Base-by-base conservation (phyloP, 2,329 filamentous ascomycete genomes). In the Polytolypa hystricis region DNA sequence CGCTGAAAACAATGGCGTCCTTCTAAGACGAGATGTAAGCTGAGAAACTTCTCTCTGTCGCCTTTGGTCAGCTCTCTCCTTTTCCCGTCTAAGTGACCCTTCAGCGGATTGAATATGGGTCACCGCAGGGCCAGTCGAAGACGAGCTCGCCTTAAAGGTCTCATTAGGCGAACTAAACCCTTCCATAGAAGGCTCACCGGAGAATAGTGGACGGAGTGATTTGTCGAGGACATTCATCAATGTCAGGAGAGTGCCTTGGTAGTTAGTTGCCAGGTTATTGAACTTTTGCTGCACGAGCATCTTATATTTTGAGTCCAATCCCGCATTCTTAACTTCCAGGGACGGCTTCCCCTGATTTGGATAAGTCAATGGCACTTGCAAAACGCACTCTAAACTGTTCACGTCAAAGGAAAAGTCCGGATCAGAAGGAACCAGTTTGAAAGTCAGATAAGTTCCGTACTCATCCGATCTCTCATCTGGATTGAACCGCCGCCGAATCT, bases 401-500 rank as follows among this genome's bases (percentile, higher is more conserved):
- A 89, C 65, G 42, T 86, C 81, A 56, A 84, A 89, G 1, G 84
- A 81, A 49, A 91, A 89, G 51, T 91, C 84, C 0, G 84, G 84
- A 53, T 91, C 84, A 4, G 83, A 85, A 4, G 84, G 84, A 9
- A 61, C 62, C 42, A 91, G 61, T 35, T 67, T 73, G 56, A 89
- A 83, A 7, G 65, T 60, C 26, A 87, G 58, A 11, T 71, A 67
- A 0, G 73, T 74, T 3, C 66, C 66, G 33, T 71, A 68, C 41
- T 70, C 50, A 42, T 59, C 55, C 20, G 58, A 52, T 30, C 53
- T 55, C 44, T 73, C 67, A 32, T 60, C 55, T 9, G 71, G 70
- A 37, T 58, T 60, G 56, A 76, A 89, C 21, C 84, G 73, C 44
- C 74, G 73, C 48, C 74, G 70, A 42, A 89, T 61, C 62, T 91